Evolutionary conservation across 208 protist species (phyloP).

Genomic region (Polymyxa betae): DNA sequence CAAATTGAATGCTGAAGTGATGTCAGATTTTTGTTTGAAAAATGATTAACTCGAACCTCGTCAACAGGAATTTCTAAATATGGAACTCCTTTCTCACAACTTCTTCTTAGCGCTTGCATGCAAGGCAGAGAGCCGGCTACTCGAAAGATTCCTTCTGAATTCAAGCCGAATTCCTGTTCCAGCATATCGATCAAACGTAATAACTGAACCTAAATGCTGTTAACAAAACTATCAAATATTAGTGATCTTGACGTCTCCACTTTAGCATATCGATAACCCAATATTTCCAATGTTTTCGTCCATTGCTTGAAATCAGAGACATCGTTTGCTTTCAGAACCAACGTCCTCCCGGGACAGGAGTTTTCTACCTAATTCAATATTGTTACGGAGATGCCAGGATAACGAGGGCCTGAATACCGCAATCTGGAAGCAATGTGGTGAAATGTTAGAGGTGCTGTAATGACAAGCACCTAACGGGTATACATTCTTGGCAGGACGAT

Average conservation of each 20-base stretch:
- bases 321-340: constrained; percentile 14
- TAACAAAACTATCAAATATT: background rate
- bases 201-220: background rate
- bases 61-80: background rate
- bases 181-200: background rate
- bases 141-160: constrained; percentile 14
- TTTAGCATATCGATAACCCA: constrained; percentile 22
- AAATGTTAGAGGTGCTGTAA: background rate
- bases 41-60: background rate
- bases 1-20: background rate
- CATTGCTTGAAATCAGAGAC: background rate
- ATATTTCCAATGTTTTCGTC: background rate
- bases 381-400: background rate
- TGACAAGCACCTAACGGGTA: constrained; percentile 45
- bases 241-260: too few species aligned
- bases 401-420: background rate
- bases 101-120: background rate
- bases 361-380: background rate
- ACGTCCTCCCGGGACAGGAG: background rate
- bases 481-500: background rate
- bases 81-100: constrained; percentile 1
- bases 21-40: background rate
- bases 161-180: background rate
- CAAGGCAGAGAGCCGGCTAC: background rate
- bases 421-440: background rate